Percentiles rank a stretch among this genome's conserved stretches.
Conservation (phyloP, 192 early-diverging fungal species). For the Backusella parvicylindrica region DNA sequence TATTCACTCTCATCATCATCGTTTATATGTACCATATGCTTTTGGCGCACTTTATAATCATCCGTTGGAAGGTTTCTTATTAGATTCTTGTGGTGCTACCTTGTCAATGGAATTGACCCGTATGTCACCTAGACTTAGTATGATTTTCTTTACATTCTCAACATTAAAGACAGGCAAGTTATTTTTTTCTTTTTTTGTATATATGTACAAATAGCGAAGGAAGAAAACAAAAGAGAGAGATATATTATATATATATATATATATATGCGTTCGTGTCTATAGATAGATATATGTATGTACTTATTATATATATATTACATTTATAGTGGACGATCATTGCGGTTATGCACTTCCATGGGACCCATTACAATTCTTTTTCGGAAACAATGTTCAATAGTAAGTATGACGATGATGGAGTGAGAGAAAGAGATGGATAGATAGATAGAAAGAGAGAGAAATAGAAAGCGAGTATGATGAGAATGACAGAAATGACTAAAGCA, state of each 20-base stretch:
- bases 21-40: conserved; percentile 72
- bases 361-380: conserved; percentile 63
- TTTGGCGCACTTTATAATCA: conserved; percentile 85
- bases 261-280: background rate
- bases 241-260: too few relatives aligned
- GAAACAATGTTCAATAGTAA: conserved; percentile 54
- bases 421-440: background rate
- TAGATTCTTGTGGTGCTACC: conserved; percentile 68
- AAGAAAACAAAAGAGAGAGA: background rate
- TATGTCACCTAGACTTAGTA: conserved; percentile 65
- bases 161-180: conserved; percentile 64
- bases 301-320: background rate
- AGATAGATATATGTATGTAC: background rate
- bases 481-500: too few relatives aligned
- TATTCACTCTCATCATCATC: conserved; percentile 75
- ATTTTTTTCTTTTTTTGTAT: background rate
- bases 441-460: too few relatives aligned
- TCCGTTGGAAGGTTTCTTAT: conserved; percentile 71
- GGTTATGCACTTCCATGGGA: conserved; percentile 76
- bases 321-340: conserved; percentile 77
- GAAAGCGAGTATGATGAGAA: background rate
- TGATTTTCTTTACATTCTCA: conserved; percentile 68
- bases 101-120: conserved; percentile 60
- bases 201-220: background rate
- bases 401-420: background rate